A percentile compares a stretch with the other conserved stretches of the same genome.
Conservation (phyloP, 495 filamentous ascomycete genomes). For the Tirmania nivea region DNA sequence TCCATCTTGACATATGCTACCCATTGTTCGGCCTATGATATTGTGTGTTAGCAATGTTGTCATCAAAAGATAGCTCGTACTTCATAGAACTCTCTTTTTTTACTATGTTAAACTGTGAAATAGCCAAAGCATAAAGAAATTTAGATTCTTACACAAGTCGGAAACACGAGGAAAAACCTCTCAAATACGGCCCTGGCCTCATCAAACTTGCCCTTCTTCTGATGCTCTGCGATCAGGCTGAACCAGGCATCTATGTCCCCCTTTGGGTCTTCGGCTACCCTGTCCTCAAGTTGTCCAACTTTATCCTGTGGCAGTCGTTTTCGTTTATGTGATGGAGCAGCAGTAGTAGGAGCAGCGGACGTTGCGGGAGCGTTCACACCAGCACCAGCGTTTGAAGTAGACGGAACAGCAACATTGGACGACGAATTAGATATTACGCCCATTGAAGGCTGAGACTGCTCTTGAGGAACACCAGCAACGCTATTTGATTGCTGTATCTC, state of each 20-base stretch:
- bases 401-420: not conserved
- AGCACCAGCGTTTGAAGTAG: not conserved
- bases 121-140: not conserved
- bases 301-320: constrained; percentile 50
- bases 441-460: not conserved
- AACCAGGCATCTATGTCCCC: constrained; percentile 85
- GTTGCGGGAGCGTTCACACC: not conserved
- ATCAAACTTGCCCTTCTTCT: constrained; percentile 55
- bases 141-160: constrained; percentile 49
- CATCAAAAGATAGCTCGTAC: no score
- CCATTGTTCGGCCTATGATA: constrained; percentile 64
- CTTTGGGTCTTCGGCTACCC: constrained; percentile 72
- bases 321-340: constrained; percentile 24
- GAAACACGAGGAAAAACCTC: constrained; percentile 67
- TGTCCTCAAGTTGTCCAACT: constrained; percentile 68
- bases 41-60: constrained; percentile 1
- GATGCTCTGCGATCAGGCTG: constrained; percentile 64
- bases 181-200: constrained; percentile 65
- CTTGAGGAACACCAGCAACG: not conserved
- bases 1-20: constrained; percentile 71
- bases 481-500: not conserved
- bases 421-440: not conserved
- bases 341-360: constrained; percentile 26
- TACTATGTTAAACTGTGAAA: no score
- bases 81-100: no score